Percentiles rank a stretch among this genome's conserved stretches.
phyloP scores from a whole-genome alignment of 495 filamentous ascomycete species.

The Aspergillus panamensis region DNA sequence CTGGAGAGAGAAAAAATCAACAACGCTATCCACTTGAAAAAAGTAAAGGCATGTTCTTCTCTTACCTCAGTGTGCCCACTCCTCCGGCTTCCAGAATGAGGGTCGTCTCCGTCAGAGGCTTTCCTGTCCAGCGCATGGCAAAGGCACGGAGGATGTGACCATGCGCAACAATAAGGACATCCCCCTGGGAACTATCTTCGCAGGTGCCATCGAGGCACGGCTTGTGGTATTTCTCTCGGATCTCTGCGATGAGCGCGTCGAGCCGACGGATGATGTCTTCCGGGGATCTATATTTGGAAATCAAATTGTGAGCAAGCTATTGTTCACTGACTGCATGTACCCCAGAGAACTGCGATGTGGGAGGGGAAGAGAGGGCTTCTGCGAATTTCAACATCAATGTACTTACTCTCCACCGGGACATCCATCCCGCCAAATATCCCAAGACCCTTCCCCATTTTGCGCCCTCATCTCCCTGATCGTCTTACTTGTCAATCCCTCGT shows the following conservation, averaged over 20 bases:
- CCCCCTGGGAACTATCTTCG: slow-evolving; percentile 42
- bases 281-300: slow-evolving; percentile 49
- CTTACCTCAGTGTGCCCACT: slow-evolving; percentile 73
- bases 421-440: slow-evolving; percentile 85
- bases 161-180: slow-evolving; percentile 72
- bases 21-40: background rate
- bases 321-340: background rate
- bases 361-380: slow-evolving; percentile 1
- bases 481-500: slow-evolving; percentile 80
- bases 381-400: background rate
- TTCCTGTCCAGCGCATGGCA: slow-evolving; percentile 80
- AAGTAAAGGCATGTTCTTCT: background rate
- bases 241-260: slow-evolving; percentile 71
- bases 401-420: slow-evolving; percentile 66
- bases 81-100: slow-evolving; percentile 71
- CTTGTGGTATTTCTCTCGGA: slow-evolving; percentile 55
- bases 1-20: slow-evolving; percentile 27
- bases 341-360: background rate
- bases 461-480: slow-evolving; percentile 60
- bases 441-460: slow-evolving; percentile 40
- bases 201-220: slow-evolving; percentile 32
- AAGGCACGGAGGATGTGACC: slow-evolving; percentile 88
- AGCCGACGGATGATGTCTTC: slow-evolving; percentile 64
- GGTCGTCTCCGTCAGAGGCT: slow-evolving; percentile 55
- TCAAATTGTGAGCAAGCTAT: background rate